Evolutionary conservation across 768 basidiomycete genomes (phyloP).

Genomic region (Dendrothele bispora): DNA sequence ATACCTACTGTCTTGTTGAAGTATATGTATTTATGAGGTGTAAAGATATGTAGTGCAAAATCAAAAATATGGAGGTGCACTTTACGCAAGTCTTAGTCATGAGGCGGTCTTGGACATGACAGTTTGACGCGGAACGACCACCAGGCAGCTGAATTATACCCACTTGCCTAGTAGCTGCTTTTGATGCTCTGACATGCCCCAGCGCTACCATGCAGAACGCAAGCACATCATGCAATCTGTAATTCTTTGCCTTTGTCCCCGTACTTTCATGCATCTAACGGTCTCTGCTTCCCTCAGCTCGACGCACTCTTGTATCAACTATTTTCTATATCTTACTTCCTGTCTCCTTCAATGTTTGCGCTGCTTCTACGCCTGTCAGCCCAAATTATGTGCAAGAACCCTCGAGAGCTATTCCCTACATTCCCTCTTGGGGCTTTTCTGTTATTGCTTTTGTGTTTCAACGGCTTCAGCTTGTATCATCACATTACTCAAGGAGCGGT

Average conservation of each 20-base stretch:
- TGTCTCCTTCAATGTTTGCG: constrained; percentile 64
- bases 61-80: too few relatives aligned
- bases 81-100: too few relatives aligned
- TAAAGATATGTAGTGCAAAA: not conserved
- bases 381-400: constrained; percentile 67
- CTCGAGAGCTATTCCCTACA: constrained; percentile 63
- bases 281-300: constrained; percentile 49
- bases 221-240: constrained; percentile 72
- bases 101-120: too few relatives aligned
- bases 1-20: too few relatives aligned
- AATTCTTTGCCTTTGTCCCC: constrained; percentile 13
- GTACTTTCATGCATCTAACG: constrained; percentile 9
- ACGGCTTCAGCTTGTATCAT: constrained; percentile 58
- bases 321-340: constrained; percentile 74
- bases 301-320: constrained; percentile 72
- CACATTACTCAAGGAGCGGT: constrained; percentile 54
- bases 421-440: constrained; percentile 72
- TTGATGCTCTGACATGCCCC: constrained; percentile 63
- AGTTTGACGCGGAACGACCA: not conserved
- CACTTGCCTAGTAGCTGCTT: too few relatives aligned
- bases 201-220: constrained; percentile 63
- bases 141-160: not conserved
- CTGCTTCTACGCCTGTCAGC: constrained; percentile 53
- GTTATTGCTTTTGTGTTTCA: constrained; percentile 55
- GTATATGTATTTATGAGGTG: too few relatives aligned